phyloP scores from a whole-genome alignment of 2,329 filamentous ascomycete species.

The Aspergillus chevalieri region DNA sequence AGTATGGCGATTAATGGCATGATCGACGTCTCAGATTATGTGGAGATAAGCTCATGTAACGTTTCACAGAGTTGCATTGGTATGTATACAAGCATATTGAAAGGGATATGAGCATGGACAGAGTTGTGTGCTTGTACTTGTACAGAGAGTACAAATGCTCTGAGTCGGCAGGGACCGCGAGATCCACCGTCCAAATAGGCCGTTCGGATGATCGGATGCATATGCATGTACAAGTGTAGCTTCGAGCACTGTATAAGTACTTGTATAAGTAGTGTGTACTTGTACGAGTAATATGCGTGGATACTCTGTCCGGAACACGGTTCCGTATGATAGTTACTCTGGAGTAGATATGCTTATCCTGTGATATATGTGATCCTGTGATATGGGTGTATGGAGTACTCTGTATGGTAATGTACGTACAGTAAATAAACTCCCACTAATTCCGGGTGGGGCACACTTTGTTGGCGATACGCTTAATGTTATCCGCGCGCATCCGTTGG shows the following conservation, averaged over 20 bases:
- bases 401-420: background rate
- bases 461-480: conserved; percentile 30
- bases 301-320: too few relatives aligned
- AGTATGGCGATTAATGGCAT: conserved; percentile 4
- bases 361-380: too few relatives aligned
- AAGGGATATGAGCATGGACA: too few relatives aligned
- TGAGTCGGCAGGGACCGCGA: too few relatives aligned
- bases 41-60: conserved; percentile 35
- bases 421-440: conserved; percentile 6
- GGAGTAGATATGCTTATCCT: too few relatives aligned
- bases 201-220: background rate
- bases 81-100: conserved; percentile 4
- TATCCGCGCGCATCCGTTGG: conserved; percentile 9
- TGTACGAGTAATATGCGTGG: too few relatives aligned
- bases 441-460: conserved; percentile 21
- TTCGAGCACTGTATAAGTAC: too few relatives aligned
- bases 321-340: too few relatives aligned
- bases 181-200: background rate
- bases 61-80: conserved; percentile 23
- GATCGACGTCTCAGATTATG: conserved; percentile 27
- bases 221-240: conserved; percentile 3
- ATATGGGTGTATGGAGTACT: too few relatives aligned
- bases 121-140: too few relatives aligned
- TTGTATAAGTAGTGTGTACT: too few relatives aligned
- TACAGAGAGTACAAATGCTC: too few relatives aligned